Evolutionary conservation across 2,329 filamentous ascomycete genomes (phyloP).

Genomic region (Aspergillus puulaauensis): DNA sequence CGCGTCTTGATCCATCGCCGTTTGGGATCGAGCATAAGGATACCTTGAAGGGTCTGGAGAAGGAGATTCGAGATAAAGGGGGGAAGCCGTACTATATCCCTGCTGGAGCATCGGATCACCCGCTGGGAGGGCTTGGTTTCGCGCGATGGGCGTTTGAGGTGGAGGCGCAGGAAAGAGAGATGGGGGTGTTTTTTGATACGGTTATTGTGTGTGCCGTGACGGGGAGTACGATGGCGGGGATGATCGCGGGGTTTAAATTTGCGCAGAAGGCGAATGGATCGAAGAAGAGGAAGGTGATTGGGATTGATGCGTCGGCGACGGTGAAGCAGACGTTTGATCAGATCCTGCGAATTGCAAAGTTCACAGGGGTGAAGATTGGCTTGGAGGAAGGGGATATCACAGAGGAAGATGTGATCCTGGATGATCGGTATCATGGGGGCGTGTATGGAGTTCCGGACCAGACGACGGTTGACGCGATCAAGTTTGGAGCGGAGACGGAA

Average conservation of each 20-base stretch:
- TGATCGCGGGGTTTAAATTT: slow-evolving; percentile 71
- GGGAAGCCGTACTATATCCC: slow-evolving; percentile 71
- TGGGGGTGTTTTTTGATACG: slow-evolving; percentile 66
- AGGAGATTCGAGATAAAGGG: slow-evolving; percentile 54
- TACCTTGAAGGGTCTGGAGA: slow-evolving; percentile 55
- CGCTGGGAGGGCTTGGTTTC: slow-evolving; percentile 68
- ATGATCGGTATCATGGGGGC: slow-evolving; percentile 7
- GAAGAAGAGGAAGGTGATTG: slow-evolving; percentile 57
- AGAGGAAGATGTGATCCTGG: slow-evolving; percentile 32
- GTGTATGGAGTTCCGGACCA: slow-evolving; percentile 11
- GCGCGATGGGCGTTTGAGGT: slow-evolving; percentile 72
- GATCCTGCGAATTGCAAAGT: slow-evolving; percentile 65
- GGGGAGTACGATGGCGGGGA: slow-evolving; percentile 68
- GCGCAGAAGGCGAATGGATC: slow-evolving; percentile 42
- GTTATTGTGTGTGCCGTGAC: slow-evolving; percentile 70
- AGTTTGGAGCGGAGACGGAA: slow-evolving; percentile 8
- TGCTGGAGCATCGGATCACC: slow-evolving; percentile 69
- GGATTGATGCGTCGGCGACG: slow-evolving; percentile 64
- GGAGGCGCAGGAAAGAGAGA: slow-evolving; percentile 58
- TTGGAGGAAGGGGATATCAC: slow-evolving; percentile 60
- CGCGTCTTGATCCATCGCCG: slow-evolving; percentile 57
- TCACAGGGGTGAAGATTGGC: slow-evolving; percentile 64
- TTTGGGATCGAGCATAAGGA: slow-evolving; percentile 71
- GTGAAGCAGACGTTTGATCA: slow-evolving; percentile 63
- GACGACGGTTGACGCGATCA: slow-evolving; percentile 7